These are phyloP conservation scores for Leptographium lundbergii DNA, from an alignment of 2,329 filamentous ascomycete genomes.

Conservation along the genomic window DNA sequence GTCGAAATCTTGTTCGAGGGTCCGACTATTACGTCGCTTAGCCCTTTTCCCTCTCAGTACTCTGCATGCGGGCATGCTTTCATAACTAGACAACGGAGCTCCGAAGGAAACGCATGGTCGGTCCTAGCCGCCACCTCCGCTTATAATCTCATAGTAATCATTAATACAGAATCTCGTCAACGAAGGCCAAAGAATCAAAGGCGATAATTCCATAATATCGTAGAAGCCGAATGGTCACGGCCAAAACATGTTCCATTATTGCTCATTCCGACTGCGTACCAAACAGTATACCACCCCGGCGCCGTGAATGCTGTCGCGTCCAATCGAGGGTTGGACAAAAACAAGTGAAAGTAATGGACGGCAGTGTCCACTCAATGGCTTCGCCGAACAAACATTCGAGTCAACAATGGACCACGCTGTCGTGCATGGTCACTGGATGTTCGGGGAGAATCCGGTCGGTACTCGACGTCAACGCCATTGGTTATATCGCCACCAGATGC, in stretches of 20 bases:
- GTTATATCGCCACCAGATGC: not conserved
- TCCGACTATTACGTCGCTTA: too few relatives aligned
- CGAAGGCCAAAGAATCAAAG: too few relatives aligned
- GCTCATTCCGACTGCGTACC: not conserved
- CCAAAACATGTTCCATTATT: not conserved
- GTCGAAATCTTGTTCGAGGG: too few relatives aligned
- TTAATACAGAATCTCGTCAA: too few relatives aligned
- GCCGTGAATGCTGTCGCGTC: not conserved
- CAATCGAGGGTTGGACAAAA: too few relatives aligned
- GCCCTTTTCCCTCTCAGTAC: not conserved
- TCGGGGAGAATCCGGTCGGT: not conserved
- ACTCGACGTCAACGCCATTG: not conserved
- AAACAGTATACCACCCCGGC: not conserved
- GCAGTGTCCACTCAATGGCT: conserved; percentile 5
- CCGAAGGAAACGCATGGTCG: too few relatives aligned
- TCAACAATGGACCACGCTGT: conserved; percentile 9
- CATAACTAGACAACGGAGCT: too few relatives aligned
- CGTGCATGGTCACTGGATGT: conserved; percentile 3
- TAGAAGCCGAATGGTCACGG: not conserved
- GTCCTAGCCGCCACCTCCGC: too few relatives aligned
- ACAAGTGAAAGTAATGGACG: too few relatives aligned
- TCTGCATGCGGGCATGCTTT: not conserved
- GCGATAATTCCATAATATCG: not conserved
- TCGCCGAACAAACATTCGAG: conserved; percentile 13
- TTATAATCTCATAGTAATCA: too few relatives aligned